A percentile compares a stretch with the other conserved stretches of the same genome.
Conservation (phyloP, 805 yeast species). For the Kluyveromyces aestuarii region DNA sequence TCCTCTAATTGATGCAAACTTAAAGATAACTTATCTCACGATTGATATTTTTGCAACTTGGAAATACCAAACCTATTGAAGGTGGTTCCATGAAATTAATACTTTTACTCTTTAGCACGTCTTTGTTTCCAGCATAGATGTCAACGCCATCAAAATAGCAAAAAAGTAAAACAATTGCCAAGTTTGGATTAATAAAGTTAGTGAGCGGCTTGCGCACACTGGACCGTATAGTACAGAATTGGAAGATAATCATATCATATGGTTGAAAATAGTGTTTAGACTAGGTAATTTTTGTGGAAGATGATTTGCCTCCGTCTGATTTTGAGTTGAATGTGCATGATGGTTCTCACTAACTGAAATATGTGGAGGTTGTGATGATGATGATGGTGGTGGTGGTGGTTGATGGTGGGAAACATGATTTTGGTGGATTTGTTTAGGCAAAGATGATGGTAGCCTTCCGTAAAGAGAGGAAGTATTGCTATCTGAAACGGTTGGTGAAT, state of each 20-base stretch:
- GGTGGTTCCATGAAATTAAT: background rate
- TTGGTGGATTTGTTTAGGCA: slow-evolving; percentile 1
- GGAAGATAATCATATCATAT: slow-evolving; percentile 10
- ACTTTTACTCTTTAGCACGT: background rate
- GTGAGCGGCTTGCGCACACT: background rate
- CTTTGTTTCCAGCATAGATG: background rate
- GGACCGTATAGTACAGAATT: background rate
- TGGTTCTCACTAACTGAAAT: background rate
- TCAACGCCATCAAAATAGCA: background rate
- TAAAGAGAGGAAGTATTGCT: slow-evolving; percentile 1
- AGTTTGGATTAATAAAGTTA: background rate
- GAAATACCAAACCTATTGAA: background rate
- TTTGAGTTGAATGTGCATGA: background rate
- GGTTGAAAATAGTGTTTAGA: slow-evolving; percentile 19
- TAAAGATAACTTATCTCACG: background rate
- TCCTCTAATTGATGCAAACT: background rate
- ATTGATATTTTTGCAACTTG: background rate
- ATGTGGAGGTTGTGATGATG: background rate
- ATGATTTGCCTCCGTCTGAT: slow-evolving; percentile 2
- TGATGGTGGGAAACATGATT: background rate
- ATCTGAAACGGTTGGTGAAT: slow-evolving; percentile 6
- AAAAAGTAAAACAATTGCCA: background rate
- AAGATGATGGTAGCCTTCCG: background rate
- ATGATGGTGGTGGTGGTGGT: background rate
- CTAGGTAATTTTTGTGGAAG: slow-evolving; percentile 18